Evolutionary conservation across 2,329 filamentous ascomycete species (phyloP), one percentile per base, ranked within the genome.

Genomic region (Elsinoe australis): DNA sequence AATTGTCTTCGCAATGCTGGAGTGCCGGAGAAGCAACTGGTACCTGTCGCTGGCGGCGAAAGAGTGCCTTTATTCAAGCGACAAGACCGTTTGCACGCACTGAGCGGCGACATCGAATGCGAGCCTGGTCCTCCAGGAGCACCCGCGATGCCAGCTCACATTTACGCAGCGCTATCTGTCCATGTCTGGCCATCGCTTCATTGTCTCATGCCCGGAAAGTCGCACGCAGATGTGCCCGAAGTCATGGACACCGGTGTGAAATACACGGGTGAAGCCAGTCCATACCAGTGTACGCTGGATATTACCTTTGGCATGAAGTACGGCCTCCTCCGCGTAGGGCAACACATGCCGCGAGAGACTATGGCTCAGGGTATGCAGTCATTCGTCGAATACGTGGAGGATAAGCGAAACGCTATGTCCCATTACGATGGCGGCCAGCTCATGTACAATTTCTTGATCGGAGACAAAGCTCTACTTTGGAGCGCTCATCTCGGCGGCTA

Each of bases 391-490:
- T 38, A 38, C 19, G 19, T 38, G n/a, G 12, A 18, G 4, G 34
- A 38, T 17, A 18, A 22, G 15, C 5, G 12, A 17, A 38, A 38
- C 14, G 19, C 19, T 4, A 17, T 38, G 12, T 18, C 15, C 19
- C 10, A 5, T 18, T 17, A 18, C 12, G 34, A 38, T 18, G 34
- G 34, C 5, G 34, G 34, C 4, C 34, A 38, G 14, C 6, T 38
- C 12, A 38, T 38, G 34, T 38, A 38, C 34, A 38, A 38, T 17
- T 14, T 38, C 34, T 17, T 14, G 12, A 18, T 38, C 14, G 34
- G 17, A 18, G 34, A 38, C 5, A 38, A 22, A 17, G 19, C 34
- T 3, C 10, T 38, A 5, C 12, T 38, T 12, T 38, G 19, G 14
- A 38, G 19, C 19, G 34, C 34, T 22, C 34, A 38, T 18, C 34